phyloP scores from a whole-genome alignment of 163 green algal genomes.

The Chloromonas sp. region DNA sequence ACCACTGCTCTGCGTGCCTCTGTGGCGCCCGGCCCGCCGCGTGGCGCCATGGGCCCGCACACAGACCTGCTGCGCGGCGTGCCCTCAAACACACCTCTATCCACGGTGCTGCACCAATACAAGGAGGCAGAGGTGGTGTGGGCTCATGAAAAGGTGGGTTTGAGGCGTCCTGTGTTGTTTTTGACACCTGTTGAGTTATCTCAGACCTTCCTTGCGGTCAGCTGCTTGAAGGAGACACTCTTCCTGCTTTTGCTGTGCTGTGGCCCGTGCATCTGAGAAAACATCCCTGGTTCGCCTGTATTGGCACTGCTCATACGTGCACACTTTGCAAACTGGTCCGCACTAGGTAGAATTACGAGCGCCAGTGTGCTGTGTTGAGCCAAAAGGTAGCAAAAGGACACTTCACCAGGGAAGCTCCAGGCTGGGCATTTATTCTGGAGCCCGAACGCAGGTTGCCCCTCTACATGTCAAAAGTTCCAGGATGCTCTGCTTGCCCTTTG shows the following conservation, averaged over 20 bases:
- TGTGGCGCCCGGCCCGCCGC: background rate
- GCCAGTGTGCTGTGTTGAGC: too few relatives aligned
- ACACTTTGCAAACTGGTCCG: background rate
- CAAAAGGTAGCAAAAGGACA: too few relatives aligned
- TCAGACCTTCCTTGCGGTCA: background rate
- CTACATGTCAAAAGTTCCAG: too few relatives aligned
- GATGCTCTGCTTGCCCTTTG: too few relatives aligned
- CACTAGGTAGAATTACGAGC: too few relatives aligned
- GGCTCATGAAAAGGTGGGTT: constrained; percentile 55
- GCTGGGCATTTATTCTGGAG: too few relatives aligned
- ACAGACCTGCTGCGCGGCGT: constrained; percentile 27
- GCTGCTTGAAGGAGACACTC: background rate
- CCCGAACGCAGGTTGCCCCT: too few relatives aligned
- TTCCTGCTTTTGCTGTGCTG: background rate
- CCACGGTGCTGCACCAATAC: constrained; percentile 50
- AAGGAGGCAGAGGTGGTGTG: constrained; percentile 54
- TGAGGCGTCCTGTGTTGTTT: background rate
- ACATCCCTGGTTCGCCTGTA: background rate
- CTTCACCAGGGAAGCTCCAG: too few relatives aligned
- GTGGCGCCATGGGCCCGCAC: background rate
- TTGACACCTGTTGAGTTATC: background rate
- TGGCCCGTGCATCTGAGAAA: background rate
- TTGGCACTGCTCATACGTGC: background rate
- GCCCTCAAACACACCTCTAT: constrained; percentile 35
- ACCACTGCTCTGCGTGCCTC: background rate